Conservation (phyloP, 495 filamentous ascomycete genomes). For the Penicillium angulare region DNA sequence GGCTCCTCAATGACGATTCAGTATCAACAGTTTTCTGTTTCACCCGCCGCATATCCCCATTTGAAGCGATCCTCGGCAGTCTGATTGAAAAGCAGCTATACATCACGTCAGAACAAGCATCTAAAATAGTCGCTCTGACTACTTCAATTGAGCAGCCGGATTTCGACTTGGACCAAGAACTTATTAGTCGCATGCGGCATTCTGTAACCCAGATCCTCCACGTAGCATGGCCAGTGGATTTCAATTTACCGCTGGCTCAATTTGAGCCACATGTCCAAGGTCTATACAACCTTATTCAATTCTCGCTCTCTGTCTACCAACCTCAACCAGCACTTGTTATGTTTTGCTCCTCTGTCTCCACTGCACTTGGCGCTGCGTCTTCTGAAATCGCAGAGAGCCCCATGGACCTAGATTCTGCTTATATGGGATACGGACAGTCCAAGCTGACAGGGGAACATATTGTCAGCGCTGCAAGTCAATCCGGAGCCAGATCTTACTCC, state of each 20-base stretch:
- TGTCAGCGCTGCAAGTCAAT: conserved; percentile 35
- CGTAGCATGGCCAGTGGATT: conserved; percentile 59
- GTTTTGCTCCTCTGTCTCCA: conserved; percentile 54
- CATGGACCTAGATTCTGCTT: conserved; percentile 36
- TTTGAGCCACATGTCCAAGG: conserved; percentile 50
- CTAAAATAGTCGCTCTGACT: conserved; percentile 41
- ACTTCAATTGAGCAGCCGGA: conserved; percentile 36
- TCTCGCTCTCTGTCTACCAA: conserved; percentile 47
- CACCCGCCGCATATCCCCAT: conserved; percentile 37
- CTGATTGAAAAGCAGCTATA: conserved; percentile 35
- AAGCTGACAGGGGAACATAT: conserved; percentile 58
- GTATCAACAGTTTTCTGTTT: conserved; percentile 53
- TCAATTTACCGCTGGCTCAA: conserved; percentile 42
- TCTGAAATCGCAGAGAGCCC: conserved; percentile 42
- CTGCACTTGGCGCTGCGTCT: conserved; percentile 34
- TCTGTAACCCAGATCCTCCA: conserved; percentile 53
- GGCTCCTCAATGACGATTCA: conserved; percentile 42
- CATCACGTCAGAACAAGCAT: conserved; percentile 16
- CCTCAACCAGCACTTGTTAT: conserved; percentile 45
- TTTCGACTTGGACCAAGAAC: conserved; percentile 40
- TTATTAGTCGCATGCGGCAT: conserved; percentile 34
- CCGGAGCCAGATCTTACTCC: conserved; percentile 41
- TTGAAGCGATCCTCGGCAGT: conserved; percentile 27
- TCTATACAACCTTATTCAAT: conserved; percentile 50
- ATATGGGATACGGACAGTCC: conserved; percentile 57